Evolutionary conservation across 2,329 filamentous ascomycete species (phyloP), one percentile per base, ranked within the genome.

Genomic region (Fusarium continuum): DNA sequence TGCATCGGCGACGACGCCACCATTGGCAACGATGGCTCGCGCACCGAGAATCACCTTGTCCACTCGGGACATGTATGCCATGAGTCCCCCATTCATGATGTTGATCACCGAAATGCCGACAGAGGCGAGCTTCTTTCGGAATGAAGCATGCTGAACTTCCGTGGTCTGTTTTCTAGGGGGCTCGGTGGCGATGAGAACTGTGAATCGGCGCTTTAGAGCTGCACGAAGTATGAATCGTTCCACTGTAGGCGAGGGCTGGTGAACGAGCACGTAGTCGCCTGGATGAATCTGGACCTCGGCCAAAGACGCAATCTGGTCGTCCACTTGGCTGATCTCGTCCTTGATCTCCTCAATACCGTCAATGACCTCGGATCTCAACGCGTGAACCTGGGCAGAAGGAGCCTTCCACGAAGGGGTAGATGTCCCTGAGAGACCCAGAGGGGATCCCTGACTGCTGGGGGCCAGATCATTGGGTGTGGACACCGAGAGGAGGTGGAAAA

Each of bases 331-430:
- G 53, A 99, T 88, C 78, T 99, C 95, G 73, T 99, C 95, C 76
- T 96, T 91, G 58, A 99, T 93, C 75, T 99, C 95, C 70, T 92
- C 89, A 70, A 99, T 97, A 35, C 93, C 95, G 70, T 95, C 91
- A 65, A 97, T 89, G 22, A 98, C 90, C 76, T 98, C 95, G 13
- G 92, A 92, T 59, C 93, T 91, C 55, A 98, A 82, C 62, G 96
- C 90, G 58, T 91, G 85, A 49, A 80, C 76, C 59, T 82, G 82
- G 39, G 81, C 78, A 14, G 76, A 75, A 65, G 78, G 77, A 56
- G 67, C 64, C 52, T 65, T 66, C 69, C 75, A 71, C 50, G 80
- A 72, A 19, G 84, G 80, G n/a, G 82, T 84, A 14, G 82, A 84
- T 8, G 81, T 71, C 19, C 82, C 82, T 10, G 79, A 84, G 34